phyloP scores from a whole-genome alignment of 345 rosid species.

The Murraya koenigii region DNA sequence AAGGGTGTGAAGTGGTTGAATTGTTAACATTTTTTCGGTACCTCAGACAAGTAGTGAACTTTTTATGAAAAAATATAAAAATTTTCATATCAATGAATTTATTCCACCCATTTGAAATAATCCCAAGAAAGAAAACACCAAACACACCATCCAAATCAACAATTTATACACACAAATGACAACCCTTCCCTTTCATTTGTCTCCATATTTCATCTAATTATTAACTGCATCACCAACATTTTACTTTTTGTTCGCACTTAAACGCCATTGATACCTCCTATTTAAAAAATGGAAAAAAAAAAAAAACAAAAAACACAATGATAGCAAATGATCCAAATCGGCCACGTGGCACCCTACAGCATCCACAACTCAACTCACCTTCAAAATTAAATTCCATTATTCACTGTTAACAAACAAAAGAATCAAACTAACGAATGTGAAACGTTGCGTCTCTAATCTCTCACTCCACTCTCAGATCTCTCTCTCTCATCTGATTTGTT shows the following conservation, averaged over 20 bases:
- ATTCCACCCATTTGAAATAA: no score
- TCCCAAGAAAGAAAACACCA: background rate
- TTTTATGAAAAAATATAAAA: no score
- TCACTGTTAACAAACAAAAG: constrained; percentile 15
- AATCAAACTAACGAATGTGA: no score
- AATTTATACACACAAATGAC: background rate
- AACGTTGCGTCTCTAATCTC: background rate
- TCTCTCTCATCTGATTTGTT: background rate
- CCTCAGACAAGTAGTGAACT: no score
- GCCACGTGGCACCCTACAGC: constrained; percentile 31
- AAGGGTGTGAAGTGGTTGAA: no score
- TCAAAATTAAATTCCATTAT: background rate
- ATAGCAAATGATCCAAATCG: no score
- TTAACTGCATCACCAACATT: background rate
- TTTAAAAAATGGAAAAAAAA: no score
- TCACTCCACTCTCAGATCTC: constrained; percentile 21
- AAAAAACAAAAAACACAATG: no score
- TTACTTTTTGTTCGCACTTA: constrained; percentile 6
- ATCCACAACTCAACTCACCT: background rate
- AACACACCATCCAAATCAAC: background rate
- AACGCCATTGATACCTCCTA: no score
- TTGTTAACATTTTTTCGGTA: no score
- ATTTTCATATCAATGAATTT: no score
- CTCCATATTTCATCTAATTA: background rate
- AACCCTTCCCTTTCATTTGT: background rate